These are phyloP conservation scores for Hypoxylon sp. DNA, from an alignment of 2,329 filamentous ascomycete species.

Conservation along the genomic window DNA sequence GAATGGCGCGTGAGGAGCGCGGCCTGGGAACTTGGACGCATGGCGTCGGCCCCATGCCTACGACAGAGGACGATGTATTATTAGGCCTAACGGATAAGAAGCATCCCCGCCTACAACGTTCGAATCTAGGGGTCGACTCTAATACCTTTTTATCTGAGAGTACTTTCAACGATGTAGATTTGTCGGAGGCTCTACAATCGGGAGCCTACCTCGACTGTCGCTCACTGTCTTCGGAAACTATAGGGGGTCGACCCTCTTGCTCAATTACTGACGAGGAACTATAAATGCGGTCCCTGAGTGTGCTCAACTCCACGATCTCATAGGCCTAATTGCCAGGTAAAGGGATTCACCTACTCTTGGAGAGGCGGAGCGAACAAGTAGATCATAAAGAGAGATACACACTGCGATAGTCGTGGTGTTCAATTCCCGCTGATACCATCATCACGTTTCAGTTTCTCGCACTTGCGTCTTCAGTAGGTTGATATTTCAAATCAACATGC, in stretches of 20 bases:
- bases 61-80: neutral
- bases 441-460: neutral
- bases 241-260: neutral
- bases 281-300: neutral
- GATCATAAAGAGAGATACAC: no score
- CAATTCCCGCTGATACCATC: neutral
- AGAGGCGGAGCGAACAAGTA: neutral
- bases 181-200: neutral
- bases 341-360: no score
- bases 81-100: neutral
- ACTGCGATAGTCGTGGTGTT: neutral
- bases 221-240: neutral
- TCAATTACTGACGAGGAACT: neutral
- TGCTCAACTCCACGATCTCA: neutral
- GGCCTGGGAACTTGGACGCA: neutral
- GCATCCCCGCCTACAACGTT: neutral
- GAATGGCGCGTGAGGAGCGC: neutral
- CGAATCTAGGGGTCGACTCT: neutral
- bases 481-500: no score
- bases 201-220: neutral
- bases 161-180: neutral
- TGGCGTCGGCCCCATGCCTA: neutral
- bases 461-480: neutral
- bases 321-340: neutral
- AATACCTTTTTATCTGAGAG: neutral